Evolutionary conservation across 805 yeast genomes (phyloP).

Genomic region (Lipomyces japonicus): DNA sequence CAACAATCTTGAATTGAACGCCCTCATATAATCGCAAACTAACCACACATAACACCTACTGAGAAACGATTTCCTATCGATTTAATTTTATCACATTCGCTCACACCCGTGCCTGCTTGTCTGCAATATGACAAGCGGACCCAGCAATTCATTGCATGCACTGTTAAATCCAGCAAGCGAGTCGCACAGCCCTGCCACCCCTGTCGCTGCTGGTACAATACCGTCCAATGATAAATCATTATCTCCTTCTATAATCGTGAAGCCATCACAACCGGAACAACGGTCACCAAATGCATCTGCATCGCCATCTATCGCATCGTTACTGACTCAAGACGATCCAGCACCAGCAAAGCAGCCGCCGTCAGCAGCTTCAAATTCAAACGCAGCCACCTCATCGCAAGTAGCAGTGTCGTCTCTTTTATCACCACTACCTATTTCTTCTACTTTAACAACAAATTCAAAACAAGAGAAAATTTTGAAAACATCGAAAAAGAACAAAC

Average conservation of each 20-base stretch:
- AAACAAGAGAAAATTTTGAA: not conserved
- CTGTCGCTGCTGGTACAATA: not conserved
- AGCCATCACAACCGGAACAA: not conserved
- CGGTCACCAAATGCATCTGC: constrained; percentile 7
- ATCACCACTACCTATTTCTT: constrained; percentile 4
- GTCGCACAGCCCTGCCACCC: not conserved
- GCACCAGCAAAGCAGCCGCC: not conserved
- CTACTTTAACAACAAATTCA: not conserved
- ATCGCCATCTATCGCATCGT: constrained; percentile 17
- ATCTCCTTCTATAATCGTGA: constrained; percentile 2
- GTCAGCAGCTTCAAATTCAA: not conserved
- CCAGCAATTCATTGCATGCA: constrained; percentile 1
- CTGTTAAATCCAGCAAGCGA: constrained; percentile 6
- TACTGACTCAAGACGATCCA: constrained; percentile 7
- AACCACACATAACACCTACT: no score
- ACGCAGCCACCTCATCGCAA: not conserved
- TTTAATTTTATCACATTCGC: no score
- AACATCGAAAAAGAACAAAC: not conserved
- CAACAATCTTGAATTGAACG: no score
- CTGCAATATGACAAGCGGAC: not conserved
- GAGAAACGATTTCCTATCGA: no score
- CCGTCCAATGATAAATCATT: constrained; percentile 2
- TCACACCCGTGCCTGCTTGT: not conserved
- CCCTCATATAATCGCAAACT: no score
- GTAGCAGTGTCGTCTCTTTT: constrained; percentile 9